Percentiles rank a stretch among this genome's conserved stretches.
These are phyloP conservation scores for Acanthamoeba royreba DNA, from an alignment of 208 protist genomes.

Conservation along the genomic window DNA sequence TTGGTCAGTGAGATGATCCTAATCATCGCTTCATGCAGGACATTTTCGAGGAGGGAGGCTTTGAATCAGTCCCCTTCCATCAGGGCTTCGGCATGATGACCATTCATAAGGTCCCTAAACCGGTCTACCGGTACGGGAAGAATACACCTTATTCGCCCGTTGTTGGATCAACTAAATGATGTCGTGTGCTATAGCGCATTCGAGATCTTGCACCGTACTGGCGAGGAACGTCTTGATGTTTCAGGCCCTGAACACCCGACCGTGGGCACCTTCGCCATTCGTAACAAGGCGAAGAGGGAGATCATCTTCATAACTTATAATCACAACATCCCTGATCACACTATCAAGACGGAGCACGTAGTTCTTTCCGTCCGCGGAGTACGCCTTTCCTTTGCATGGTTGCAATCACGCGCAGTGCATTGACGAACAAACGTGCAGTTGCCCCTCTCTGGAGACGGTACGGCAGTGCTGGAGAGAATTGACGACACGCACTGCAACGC, in stretches of 20 bases:
- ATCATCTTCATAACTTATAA: conserved; percentile 43
- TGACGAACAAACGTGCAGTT: no score
- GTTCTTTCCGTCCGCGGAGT: background rate
- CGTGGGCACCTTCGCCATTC: conserved; percentile 27
- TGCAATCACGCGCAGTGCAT: no score
- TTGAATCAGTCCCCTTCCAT: conserved; percentile 49
- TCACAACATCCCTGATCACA: conserved; percentile 42
- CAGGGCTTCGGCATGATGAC: conserved; percentile 61
- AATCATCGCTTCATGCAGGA: no score
- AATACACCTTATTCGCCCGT: no score
- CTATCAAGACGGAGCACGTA: background rate
- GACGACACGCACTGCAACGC: conserved; percentile 49
- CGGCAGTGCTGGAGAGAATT: conserved; percentile 14
- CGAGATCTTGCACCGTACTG: conserved; percentile 58
- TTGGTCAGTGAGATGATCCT: no score
- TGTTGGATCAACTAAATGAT: no score
- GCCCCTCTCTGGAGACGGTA: background rate
- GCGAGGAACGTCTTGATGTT: background rate
- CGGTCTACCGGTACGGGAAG: conserved; percentile 27
- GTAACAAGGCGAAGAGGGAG: background rate
- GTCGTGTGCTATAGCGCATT: no score
- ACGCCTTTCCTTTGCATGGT: no score
- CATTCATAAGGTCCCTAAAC: conserved; percentile 59
- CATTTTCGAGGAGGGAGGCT: conserved; percentile 54
- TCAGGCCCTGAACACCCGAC: conserved; percentile 37